These are phyloP conservation scores for Sphaerulina populicola DNA, from an alignment of 2,329 filamentous ascomycete genomes.

Conservation along the genomic window DNA sequence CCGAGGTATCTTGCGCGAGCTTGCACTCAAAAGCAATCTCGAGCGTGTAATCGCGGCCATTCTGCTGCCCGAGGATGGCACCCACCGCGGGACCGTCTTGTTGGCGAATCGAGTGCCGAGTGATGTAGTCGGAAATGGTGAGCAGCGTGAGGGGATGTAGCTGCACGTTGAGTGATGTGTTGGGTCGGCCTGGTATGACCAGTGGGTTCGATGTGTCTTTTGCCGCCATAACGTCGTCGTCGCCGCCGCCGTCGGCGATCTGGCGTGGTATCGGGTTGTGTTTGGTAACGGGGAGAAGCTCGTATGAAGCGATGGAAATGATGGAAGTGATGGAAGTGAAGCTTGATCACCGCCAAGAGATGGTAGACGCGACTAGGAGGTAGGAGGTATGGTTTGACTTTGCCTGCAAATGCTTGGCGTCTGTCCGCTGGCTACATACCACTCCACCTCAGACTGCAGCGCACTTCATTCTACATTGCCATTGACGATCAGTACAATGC, in stretches of 20 bases:
- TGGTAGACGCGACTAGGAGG: too few species aligned
- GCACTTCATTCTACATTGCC: background rate
- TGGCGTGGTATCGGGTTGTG: too few species aligned
- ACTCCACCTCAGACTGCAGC: background rate
- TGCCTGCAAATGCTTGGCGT: too few species aligned
- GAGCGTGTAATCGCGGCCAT: slow-evolving; percentile 80
- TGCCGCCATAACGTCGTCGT: background rate
- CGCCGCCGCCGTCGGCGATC: too few species aligned
- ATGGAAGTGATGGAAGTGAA: too few species aligned
- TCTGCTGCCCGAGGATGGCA: slow-evolving; percentile 82
- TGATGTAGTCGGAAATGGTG: slow-evolving; percentile 94
- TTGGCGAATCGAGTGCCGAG: slow-evolving; percentile 71
- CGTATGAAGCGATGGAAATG: too few species aligned
- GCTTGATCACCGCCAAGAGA: too few species aligned
- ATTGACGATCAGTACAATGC: slow-evolving; percentile 14
- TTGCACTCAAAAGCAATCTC: slow-evolving; percentile 88
- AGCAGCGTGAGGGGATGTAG: slow-evolving; percentile 92
- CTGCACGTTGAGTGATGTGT: slow-evolving; percentile 68
- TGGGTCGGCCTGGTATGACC: slow-evolving; percentile 45
- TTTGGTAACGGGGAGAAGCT: too few species aligned
- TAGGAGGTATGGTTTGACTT: too few species aligned
- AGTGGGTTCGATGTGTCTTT: slow-evolving; percentile 25
- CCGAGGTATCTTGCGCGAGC: slow-evolving; percentile 38
- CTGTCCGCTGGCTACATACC: background rate
- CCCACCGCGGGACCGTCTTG: slow-evolving; percentile 72